Percentiles rank a stretch among this genome's conserved stretches.
phyloP scores from a whole-genome alignment of 768 basidiomycete species.

The Gloeostereum incarnatum region DNA sequence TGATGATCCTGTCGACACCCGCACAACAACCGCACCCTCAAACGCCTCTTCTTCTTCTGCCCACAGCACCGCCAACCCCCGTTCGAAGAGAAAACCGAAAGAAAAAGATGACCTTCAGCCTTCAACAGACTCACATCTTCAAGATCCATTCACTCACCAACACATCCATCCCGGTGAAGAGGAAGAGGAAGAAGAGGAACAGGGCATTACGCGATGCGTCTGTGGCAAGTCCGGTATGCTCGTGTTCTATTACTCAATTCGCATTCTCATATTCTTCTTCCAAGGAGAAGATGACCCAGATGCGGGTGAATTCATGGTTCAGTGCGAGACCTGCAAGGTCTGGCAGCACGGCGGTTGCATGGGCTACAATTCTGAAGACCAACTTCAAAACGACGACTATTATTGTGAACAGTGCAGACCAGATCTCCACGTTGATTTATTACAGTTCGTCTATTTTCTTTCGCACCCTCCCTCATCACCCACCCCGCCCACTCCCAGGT shows the following conservation, averaged over 20 bases:
- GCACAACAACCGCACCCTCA: slow-evolving; percentile 30
- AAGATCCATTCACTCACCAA: slow-evolving; percentile 11
- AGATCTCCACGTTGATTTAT: slow-evolving; percentile 71
- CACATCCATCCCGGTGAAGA: slow-evolving; percentile 28
- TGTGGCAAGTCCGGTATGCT: slow-evolving; percentile 77
- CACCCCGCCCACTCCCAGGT: slow-evolving; percentile 33
- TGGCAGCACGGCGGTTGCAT: slow-evolving; percentile 99
- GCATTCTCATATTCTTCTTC: slow-evolving; percentile 15
- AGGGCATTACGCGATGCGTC: slow-evolving; percentile 71
- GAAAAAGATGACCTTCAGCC: slow-evolving; percentile 41
- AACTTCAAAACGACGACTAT: slow-evolving; percentile 72
- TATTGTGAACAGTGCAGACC: slow-evolving; percentile 93
- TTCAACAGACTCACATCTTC: neutral
- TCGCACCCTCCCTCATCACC: slow-evolving; percentile 12
- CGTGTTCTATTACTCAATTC: slow-evolving; percentile 10
- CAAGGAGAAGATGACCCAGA: slow-evolving; percentile 60
- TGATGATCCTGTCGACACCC: slow-evolving; percentile 53
- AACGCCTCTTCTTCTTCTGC: slow-evolving; percentile 20
- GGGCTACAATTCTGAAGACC: slow-evolving; percentile 76
- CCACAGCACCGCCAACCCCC: slow-evolving; percentile 21
- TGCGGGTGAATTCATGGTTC: slow-evolving; percentile 94
- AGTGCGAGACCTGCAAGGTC: slow-evolving; percentile 93
- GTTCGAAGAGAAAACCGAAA: slow-evolving; percentile 55
- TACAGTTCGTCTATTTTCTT: slow-evolving; percentile 49
- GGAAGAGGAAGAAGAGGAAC: slow-evolving; percentile 48